Base-by-base conservation (phyloP, 768 basidiomycete species). In the Cystobasidium ongulense region DNA sequence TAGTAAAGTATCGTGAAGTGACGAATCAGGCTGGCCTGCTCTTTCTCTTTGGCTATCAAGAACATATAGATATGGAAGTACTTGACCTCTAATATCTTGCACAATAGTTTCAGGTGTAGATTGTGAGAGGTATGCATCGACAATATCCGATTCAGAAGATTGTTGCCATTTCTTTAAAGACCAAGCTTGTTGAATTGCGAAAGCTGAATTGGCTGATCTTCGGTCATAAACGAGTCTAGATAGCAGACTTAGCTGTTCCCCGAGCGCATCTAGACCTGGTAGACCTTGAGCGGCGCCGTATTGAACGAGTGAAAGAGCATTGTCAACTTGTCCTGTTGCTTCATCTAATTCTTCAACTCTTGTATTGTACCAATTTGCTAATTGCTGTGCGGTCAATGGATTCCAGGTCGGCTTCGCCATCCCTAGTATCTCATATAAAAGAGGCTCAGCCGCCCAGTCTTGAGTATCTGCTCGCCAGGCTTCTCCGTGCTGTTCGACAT, bases 31-130 rank as follows among this genome's bases (percentile, higher is more conserved):
- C 11, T 80, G 79, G 18, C 91, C 91, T 18, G 86, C 82, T 27
- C 94, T 88, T 81, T 98, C 94, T 54, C 88, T 87, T 25, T 89
- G 88, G 25, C 91, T 85, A 81, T 97, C 93, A 33, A 98, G 84
- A 27, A 97, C 92, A 77, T 89, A 94, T 0, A 98, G 86, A 80
- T 96, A 99, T 1, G 95, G 95, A 81, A 92, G 84, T 39, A 95
- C 90, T 39, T 96, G 87, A 35, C 84, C 85, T 27, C 84, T 82
- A 50, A 98, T 87, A 77, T 92, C 88, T 53, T 81, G 80, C 1
- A 87, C 85, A 23, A 98, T 78, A 21, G 86, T 86, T 1, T 85
- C 83, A 1, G 89, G 83, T 1, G 87, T 87, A 3, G 93, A 90
- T 80, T 88, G 82, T 1, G 85, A 82, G 11, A 96, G 86, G 80